Evolutionary conservation across 192 early-diverging fungal genomes (phyloP).

Genomic region (Gaertneriomyces sp.): DNA sequence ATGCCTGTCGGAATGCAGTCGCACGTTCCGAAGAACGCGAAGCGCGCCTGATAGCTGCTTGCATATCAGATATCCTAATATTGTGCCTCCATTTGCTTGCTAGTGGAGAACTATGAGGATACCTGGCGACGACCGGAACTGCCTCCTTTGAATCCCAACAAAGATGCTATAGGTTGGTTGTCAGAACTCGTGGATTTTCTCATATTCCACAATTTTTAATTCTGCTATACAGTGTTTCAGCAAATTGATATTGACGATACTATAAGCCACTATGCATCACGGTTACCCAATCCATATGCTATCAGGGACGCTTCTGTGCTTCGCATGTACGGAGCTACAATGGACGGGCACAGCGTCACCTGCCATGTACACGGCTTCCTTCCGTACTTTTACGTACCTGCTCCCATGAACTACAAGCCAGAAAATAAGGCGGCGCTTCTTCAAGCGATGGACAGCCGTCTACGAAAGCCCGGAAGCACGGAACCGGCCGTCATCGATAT

Average conservation of each 20-base stretch:
- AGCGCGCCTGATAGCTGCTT: too few relatives aligned
- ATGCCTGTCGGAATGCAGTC: too few relatives aligned
- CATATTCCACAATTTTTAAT: not conserved
- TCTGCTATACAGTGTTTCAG: conserved; percentile 72
- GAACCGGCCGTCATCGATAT: conserved; percentile 49
- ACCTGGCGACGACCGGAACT: conserved; percentile 19
- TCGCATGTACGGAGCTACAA: conserved; percentile 83
- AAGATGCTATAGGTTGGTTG: conserved; percentile 22
- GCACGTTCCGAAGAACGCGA: too few relatives aligned
- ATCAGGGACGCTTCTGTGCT: conserved; percentile 53
- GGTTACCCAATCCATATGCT: conserved; percentile 11
- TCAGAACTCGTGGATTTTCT: not conserved
- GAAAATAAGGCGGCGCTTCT: conserved; percentile 54
- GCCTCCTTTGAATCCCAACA: conserved; percentile 5
- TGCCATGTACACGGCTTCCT: conserved; percentile 88
- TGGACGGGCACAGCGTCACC: conserved; percentile 78
- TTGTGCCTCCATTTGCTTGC: too few relatives aligned
- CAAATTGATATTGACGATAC: conserved; percentile 94
- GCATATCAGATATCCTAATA: too few relatives aligned
- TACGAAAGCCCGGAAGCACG: conserved; percentile 7
- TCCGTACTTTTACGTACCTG: conserved; percentile 93
- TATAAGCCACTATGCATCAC: conserved; percentile 36
- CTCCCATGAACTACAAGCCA: conserved; percentile 71
- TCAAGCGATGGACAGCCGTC: conserved; percentile 50
- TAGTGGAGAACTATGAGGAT: conserved; percentile 16